Conservation (phyloP, 2,329 filamentous ascomycete species). For the Intubia oerlemansii region DNA sequence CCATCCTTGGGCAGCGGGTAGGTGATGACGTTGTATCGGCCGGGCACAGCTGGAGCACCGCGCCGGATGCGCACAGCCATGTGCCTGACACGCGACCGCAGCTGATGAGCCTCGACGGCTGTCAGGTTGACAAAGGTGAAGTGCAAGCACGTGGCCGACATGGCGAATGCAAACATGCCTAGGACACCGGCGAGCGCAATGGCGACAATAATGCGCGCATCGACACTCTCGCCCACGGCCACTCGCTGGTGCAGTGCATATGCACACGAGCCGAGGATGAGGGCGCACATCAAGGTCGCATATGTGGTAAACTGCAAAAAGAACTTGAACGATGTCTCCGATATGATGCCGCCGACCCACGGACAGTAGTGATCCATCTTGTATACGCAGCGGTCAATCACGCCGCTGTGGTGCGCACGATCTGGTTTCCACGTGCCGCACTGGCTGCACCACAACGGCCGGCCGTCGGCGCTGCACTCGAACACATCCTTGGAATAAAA, state of each 20-base stretch:
- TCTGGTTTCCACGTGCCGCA: slow-evolving; percentile 82
- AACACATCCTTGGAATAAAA: slow-evolving; percentile 76
- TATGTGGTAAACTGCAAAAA: slow-evolving; percentile 78
- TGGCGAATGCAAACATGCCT: slow-evolving; percentile 56
- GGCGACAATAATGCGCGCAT: slow-evolving; percentile 31
- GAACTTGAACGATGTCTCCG: slow-evolving; percentile 77
- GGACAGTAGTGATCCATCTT: slow-evolving; percentile 97
- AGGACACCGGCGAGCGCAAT: slow-evolving; percentile 53
- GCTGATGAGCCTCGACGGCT: slow-evolving; percentile 63
- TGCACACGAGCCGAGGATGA: slow-evolving; percentile 40
- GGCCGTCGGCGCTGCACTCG: slow-evolving; percentile 60
- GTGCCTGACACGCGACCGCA: too few relatives aligned
- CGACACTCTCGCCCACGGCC: slow-evolving; percentile 25
- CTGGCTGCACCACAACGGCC: slow-evolving; percentile 68
- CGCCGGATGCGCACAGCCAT: slow-evolving; percentile 53
- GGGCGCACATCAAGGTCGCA: slow-evolving; percentile 42
- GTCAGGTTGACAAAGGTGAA: slow-evolving; percentile 57
- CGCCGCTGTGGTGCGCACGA: slow-evolving; percentile 67
- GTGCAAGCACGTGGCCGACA: slow-evolving; percentile 52
- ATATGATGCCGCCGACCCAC: slow-evolving; percentile 87
- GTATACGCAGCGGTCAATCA: slow-evolving; percentile 57
- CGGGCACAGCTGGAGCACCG: slow-evolving; percentile 22
- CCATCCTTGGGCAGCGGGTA: slow-evolving; percentile 8
- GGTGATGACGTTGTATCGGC: slow-evolving; percentile 20
- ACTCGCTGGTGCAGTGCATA: slow-evolving; percentile 14